These are phyloP conservation scores for Penicillium sp. DNA, from an alignment of 2,329 filamentous ascomycete species.

Conservation along the genomic window DNA sequence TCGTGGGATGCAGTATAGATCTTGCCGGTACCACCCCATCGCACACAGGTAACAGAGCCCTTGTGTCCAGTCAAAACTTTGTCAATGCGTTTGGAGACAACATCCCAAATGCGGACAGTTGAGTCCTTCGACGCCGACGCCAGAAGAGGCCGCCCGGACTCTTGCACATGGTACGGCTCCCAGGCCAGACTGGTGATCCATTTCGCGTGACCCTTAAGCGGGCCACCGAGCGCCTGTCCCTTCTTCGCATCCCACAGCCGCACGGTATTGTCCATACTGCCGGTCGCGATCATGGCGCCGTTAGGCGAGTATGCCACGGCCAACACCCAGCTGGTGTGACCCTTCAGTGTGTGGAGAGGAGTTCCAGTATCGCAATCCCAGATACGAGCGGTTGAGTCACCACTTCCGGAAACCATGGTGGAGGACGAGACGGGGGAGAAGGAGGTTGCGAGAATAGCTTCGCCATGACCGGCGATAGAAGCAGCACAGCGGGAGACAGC, in stretches of 20 bases:
- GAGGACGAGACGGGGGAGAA: conserved; percentile 80
- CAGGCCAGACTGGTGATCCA: conserved; percentile 86
- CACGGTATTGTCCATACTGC: conserved; percentile 91
- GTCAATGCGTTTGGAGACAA: conserved; percentile 74
- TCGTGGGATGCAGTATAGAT: conserved; percentile 88
- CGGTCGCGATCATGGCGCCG: conserved; percentile 77
- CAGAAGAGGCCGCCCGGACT: conserved; percentile 70
- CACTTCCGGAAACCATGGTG: conserved; percentile 81
- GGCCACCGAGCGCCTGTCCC: conserved; percentile 69
- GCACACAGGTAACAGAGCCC: conserved; percentile 82
- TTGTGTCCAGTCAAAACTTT: conserved; percentile 86
- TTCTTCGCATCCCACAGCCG: conserved; percentile 84
- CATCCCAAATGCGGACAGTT: conserved; percentile 85
- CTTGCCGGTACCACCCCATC: conserved; percentile 86
- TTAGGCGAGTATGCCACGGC: conserved; percentile 87
- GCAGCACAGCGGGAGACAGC: conserved; percentile 88
- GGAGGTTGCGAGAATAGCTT: conserved; percentile 81
- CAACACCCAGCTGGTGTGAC: conserved; percentile 87
- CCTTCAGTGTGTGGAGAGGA: conserved; percentile 79
- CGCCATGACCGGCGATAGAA: conserved; percentile 85
- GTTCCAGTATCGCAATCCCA: conserved; percentile 96
- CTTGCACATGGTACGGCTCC: conserved; percentile 89
- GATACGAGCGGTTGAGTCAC: conserved; percentile 86
- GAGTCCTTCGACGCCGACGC: conserved; percentile 88
- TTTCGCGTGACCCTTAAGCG: conserved; percentile 82